Conservation (phyloP, 441 rosid genomes). For the Gossypium lobatum region DNA sequence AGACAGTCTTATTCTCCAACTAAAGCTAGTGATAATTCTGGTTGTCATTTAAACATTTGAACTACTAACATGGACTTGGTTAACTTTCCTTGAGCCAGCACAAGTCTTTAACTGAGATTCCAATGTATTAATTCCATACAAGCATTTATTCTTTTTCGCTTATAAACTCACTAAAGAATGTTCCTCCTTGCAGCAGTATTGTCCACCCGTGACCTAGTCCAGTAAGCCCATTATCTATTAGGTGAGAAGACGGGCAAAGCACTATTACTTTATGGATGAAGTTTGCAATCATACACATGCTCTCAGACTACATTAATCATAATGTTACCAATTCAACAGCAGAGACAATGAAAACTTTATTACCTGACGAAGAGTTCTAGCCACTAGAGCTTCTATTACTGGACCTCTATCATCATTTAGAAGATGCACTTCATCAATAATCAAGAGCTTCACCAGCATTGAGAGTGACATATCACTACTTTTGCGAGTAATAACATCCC, state of each 20-base stretch:
- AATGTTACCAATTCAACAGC: conserved; percentile 6
- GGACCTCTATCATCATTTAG: conserved; percentile 98
- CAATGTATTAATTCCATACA: background rate
- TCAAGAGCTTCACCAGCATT: conserved; percentile 93
- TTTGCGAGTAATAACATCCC: conserved; percentile 99
- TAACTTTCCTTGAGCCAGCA: background rate
- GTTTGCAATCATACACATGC: background rate
- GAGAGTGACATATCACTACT: conserved; percentile 98
- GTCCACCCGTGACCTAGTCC: background rate
- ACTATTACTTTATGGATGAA: background rate
- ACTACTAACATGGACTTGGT: background rate
- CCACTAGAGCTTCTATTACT: conserved; percentile 95
- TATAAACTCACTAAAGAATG: background rate
- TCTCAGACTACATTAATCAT: background rate
- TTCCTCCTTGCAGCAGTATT: background rate
- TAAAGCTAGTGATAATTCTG: background rate
- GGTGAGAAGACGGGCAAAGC: background rate
- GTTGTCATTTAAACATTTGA: background rate
- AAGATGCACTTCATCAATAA: conserved; percentile 97
- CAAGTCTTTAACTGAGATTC: background rate
- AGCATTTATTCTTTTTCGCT: background rate
- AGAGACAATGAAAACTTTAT: conserved; percentile 17
- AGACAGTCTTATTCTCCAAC: background rate
- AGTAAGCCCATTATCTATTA: background rate
- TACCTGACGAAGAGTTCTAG: conserved; percentile 98